Conservation (phyloP, 2,329 filamentous ascomycete genomes). For the Xylaria sp. region DNA sequence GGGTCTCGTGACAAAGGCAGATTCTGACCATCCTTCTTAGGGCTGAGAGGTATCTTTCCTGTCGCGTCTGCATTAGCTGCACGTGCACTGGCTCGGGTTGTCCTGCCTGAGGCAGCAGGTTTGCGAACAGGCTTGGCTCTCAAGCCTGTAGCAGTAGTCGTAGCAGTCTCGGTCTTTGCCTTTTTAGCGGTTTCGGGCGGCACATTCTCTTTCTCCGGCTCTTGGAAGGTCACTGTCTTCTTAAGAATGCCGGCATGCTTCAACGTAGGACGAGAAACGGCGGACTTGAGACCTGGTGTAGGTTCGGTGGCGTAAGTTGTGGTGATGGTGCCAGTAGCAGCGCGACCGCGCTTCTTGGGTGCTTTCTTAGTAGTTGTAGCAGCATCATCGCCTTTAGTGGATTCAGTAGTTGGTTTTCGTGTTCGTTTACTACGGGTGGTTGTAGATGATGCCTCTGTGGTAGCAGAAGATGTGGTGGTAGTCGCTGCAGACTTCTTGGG, state of each 20-base stretch:
- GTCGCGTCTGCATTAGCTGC: conserved; percentile 50
- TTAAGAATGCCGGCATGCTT: conserved; percentile 50
- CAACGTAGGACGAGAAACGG: conserved; percentile 49
- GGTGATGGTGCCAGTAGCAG: conserved; percentile 53
- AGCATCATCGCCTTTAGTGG: conserved; percentile 40
- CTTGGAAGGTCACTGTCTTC: conserved; percentile 72
- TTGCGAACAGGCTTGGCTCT: conserved; percentile 62
- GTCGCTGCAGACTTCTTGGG: conserved; percentile 54
- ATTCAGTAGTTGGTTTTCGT: conserved; percentile 43
- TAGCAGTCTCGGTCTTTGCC: conserved; percentile 50
- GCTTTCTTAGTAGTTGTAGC: conserved; percentile 46
- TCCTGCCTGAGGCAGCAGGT: conserved; percentile 51
- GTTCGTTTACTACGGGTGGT: conserved; percentile 46
- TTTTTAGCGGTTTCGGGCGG: conserved; percentile 53
- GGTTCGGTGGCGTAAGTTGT: conserved; percentile 49
- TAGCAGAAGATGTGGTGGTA: conserved; percentile 39
- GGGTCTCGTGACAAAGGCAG: conserved; percentile 55
- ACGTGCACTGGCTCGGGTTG: conserved; percentile 52
- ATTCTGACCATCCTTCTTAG: conserved; percentile 72
- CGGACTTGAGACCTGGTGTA: conserved; percentile 55
- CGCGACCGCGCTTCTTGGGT: conserved; percentile 53
- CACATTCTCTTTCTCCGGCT: conserved; percentile 72
- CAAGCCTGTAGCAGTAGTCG: conserved; percentile 52
- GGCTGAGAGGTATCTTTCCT: conserved; percentile 66
- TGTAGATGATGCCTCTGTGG: conserved; percentile 46